These are phyloP conservation scores for Puccinia triticina DNA, from an alignment of 1,284 basidiomycete genomes.

Conservation along the genomic window DNA sequence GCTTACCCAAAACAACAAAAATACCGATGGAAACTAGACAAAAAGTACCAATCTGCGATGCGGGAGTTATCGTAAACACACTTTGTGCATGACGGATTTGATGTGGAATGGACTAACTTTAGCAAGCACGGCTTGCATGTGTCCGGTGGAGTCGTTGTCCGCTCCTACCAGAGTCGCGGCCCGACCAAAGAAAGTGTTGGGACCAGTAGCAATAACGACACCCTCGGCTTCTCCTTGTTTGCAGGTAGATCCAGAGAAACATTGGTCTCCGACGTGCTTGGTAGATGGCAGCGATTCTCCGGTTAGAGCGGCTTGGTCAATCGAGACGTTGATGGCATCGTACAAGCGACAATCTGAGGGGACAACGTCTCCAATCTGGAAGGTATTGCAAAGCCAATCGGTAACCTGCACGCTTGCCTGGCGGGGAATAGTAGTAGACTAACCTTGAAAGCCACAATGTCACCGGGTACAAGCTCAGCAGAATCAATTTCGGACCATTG, in stretches of 20 bases:
- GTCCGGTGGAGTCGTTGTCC: slow-evolving; percentile 93
- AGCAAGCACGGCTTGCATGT: slow-evolving; percentile 68
- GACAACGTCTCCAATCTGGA: slow-evolving; percentile 77
- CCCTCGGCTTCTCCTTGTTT: slow-evolving; percentile 97
- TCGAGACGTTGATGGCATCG: slow-evolving; percentile 88
- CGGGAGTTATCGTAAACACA: too few species aligned
- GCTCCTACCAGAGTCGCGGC: slow-evolving; percentile 92
- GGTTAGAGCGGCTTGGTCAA: slow-evolving; percentile 94
- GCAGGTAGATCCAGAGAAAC: slow-evolving; percentile 94
- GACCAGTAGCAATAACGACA: slow-evolving; percentile 92
- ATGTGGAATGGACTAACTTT: slow-evolving; percentile 37
- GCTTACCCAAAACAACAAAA: slow-evolving; percentile 56
- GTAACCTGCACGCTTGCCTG: not conserved
- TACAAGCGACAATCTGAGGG: slow-evolving; percentile 93
- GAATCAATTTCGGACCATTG: slow-evolving; percentile 80
- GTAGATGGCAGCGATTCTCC: slow-evolving; percentile 89
- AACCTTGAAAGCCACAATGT: slow-evolving; percentile 94
- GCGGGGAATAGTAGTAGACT: not conserved
- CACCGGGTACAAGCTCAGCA: slow-evolving; percentile 83
- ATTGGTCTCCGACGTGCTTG: slow-evolving; percentile 91
- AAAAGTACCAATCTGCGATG: slow-evolving; percentile 93
- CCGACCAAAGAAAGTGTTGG: slow-evolving; percentile 67
- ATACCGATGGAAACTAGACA: slow-evolving; percentile 79
- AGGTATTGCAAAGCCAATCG: not conserved
- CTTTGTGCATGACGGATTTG: too few species aligned